Base-by-base conservation (phyloP, 352 stramenopile species). In the Phytopythium kandeliae region DNA sequence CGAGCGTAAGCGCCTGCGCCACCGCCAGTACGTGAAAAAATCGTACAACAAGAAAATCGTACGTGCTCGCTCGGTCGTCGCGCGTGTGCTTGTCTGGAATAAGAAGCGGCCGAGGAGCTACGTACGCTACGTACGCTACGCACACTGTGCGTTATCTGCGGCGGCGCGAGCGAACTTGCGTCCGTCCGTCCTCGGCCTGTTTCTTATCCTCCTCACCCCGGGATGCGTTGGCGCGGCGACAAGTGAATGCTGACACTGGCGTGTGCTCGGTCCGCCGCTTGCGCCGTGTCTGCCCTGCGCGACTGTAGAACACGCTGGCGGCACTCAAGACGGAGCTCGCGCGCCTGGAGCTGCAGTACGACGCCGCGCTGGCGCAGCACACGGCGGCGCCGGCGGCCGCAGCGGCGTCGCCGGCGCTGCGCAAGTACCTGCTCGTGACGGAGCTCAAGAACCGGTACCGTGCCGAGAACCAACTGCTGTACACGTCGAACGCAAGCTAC, bases 41-140 rank as follows among this genome's bases (percentile, higher is more conserved):
- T 86, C 74, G 38, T 86, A 89, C 63, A 78, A 74, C 37, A 85
- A 85, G 66, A 86, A 89, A 43, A 65, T 83, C 45, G 77, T 86
- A 75, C 55, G 65, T 74, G 4, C 22, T 33, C 28, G n/a, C n/a
- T n/a, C n/a, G n/a, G n/a, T n/a, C 9, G 28, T 31, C 4, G 28
- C 28, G 28, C 28, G 9, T 31, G 28, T 9, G 9, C 28, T 31
- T 31, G 28, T 9, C 4, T 10, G 28, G 31, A 11, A 35, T 35
- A 5, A 25, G 36, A 22, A 9, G 28, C 28, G 28, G 4, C 28
- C 28, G 4, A 31, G 9, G 28, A 31, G 28, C 28, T 31, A n/a
- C n/a, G n/a, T n/a, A n/a, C n/a, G n/a, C n/a, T n/a, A n/a, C n/a
- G n/a, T n/a, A n/a, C n/a, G n/a, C n/a, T n/a, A n/a, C n/a, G n/a